Conservation (phyloP, 306 rosid species). For the Trifolium subterraneum region DNA sequence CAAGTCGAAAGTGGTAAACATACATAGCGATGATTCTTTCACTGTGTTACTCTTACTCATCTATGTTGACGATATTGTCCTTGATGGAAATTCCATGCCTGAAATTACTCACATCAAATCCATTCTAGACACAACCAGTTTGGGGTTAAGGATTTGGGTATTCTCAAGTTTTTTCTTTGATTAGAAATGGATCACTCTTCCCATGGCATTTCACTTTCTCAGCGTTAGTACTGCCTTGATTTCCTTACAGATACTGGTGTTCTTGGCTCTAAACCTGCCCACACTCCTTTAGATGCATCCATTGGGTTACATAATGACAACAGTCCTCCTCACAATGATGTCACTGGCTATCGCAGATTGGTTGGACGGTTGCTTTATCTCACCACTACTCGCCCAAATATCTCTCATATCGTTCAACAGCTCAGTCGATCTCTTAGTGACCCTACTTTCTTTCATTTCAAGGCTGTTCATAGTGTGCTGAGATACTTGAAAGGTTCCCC, state of each 20-base stretch:
- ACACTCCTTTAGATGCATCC: neutral
- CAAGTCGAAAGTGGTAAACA: no score
- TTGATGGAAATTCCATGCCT: no score
- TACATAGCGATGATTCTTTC: no score
- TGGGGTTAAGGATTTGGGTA: neutral
- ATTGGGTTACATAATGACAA: neutral
- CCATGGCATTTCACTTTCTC: neutral
- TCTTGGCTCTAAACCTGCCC: neutral
- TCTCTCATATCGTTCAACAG: neutral
- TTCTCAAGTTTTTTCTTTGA: neutral
- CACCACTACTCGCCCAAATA: neutral
- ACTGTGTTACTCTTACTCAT: no score
- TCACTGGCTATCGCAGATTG: neutral
- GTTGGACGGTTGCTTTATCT: neutral
- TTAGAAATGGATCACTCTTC: neutral
- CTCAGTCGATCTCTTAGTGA: neutral
- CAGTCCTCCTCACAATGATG: neutral
- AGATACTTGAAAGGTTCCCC: no score
- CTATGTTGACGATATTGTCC: no score
- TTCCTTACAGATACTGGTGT: neutral
- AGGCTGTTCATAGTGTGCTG: no score
- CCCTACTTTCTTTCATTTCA: neutral
- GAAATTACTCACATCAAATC: neutral
- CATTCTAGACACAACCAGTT: neutral
- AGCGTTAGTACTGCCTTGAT: neutral